Evolutionary conservation across 1,139 yeast genomes (phyloP), one percentile per base, ranked within the genome.

Genomic region (Ogataea hybrid): DNA sequence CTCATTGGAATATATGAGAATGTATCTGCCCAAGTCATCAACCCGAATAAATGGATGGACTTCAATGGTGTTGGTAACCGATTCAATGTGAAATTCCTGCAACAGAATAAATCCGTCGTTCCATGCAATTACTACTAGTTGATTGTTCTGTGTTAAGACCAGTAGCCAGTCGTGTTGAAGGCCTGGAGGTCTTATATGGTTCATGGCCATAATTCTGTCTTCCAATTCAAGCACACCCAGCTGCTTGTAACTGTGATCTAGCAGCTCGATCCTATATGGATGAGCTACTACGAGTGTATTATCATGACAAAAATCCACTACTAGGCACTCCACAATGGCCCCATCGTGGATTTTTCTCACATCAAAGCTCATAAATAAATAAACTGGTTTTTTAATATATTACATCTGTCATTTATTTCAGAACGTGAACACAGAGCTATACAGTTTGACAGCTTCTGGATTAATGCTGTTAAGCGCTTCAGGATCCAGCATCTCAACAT

Each of bases 391-490:
- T 25, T 33, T 33, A 18, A 39, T 17, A 34, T 28, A 31, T 18
- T 20, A 28, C 20, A 16, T 32, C 36, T 38, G 41, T 28, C 33
- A 15, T 15, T 32, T 11, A 10, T 28, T 25, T 43, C 25, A 46
- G 37, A 51, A 51, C 17, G 35, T 41, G 39, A 51, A 51, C 18
- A 39, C 51, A 23, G 44, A 35, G 31, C 45, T 40, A 29, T 51
- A 51, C 11, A 43, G 39, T 8, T 35, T 32, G 6, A 45, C 50
- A 10, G 37, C 41, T 3, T 39, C 43, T 15, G 46, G 48, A 11
- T 43, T 35, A 9, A 49, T 43, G 30, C 28, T 21, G 17, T 34
- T 28, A 32, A 50, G 36, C 12, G 37, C 5, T 4, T 38, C 43
- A 2, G 41, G 15, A 20, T 50, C 47, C 2, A 38, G 39, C 18